phyloP scores from a whole-genome alignment of 2,329 filamentous ascomycete genomes.

The Macroventuria anomochaeta region DNA sequence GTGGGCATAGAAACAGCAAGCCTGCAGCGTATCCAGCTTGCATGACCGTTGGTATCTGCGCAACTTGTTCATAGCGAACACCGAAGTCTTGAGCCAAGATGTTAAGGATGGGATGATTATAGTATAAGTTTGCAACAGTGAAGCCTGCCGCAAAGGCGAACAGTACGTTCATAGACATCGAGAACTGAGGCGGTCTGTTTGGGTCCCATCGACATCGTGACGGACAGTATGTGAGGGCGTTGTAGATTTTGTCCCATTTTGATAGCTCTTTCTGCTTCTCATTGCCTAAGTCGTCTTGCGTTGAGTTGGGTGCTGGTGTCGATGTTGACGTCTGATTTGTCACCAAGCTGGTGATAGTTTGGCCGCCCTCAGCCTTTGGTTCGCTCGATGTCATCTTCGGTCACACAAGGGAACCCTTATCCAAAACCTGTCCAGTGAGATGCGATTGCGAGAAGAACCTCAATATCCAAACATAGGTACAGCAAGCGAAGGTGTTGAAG shows the following conservation, averaged over 20 bases:
- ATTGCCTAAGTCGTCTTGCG: neutral
- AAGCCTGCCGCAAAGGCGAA: slow-evolving; percentile 74
- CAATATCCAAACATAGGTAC: neutral
- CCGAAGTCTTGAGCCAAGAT: slow-evolving; percentile 74
- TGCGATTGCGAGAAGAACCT: neutral
- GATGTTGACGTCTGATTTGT: slow-evolving; percentile 1
- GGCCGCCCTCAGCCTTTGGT: slow-evolving; percentile 1
- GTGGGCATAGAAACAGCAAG: slow-evolving; percentile 74
- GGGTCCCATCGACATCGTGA: slow-evolving; percentile 72
- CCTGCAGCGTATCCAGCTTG: slow-evolving; percentile 81
- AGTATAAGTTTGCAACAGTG: slow-evolving; percentile 82
- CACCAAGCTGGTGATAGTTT: neutral
- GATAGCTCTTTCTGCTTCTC: slow-evolving; percentile 9
- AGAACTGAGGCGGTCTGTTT: slow-evolving; percentile 70
- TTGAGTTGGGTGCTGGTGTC: neutral
- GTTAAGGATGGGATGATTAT: slow-evolving; percentile 80
- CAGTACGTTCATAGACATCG: slow-evolving; percentile 70
- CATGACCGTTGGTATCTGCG: slow-evolving; percentile 74
- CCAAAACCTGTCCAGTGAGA: slow-evolving; percentile 4
- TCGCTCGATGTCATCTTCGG: slow-evolving; percentile 9
- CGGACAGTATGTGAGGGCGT: slow-evolving; percentile 64
- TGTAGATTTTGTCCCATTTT: slow-evolving; percentile 31
- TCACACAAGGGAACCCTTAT: neutral
- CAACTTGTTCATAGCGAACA: slow-evolving; percentile 71
- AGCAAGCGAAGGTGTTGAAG: slow-evolving; percentile 2